Conservation (phyloP, 2,329 filamentous ascomycete species). For the Fusarium oxysporum region DNA sequence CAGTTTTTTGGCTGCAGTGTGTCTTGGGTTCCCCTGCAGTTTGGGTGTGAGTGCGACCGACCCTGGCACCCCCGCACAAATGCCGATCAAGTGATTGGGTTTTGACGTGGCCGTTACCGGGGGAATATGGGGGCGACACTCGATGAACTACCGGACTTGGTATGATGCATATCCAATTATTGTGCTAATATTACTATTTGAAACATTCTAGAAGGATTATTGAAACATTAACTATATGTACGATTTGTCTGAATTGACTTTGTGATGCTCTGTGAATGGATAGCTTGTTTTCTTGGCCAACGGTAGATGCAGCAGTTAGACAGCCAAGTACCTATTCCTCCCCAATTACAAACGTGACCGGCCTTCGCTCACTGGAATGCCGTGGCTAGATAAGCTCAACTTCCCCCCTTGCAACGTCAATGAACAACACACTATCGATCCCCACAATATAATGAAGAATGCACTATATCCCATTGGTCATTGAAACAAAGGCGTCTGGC, state of each 20-base stretch:
- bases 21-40: slow-evolving; percentile 4
- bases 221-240: background rate
- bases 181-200: background rate
- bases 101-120: slow-evolving; percentile 31
- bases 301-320: background rate
- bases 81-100: slow-evolving; percentile 10
- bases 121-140: slow-evolving; percentile 4
- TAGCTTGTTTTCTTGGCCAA: too few relatives aligned
- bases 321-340: background rate
- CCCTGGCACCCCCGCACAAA: slow-evolving; percentile 7
- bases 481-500: background rate
- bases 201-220: background rate
- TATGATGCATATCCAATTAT: background rate
- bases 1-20: slow-evolving; percentile 3
- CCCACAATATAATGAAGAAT: background rate
- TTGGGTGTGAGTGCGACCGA: background rate
- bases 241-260: fast-evolving
- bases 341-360: background rate
- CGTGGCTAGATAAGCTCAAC: background rate
- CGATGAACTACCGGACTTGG: background rate
- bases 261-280: fast-evolving
- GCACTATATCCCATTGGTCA: background rate
- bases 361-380: background rate
- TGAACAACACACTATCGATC: background rate
- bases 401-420: background rate